A percentile compares a stretch with the other conserved stretches of the same genome.
phyloP scores from a whole-genome alignment of 148 eudicot species.

The Simmondsia chinensis region DNA sequence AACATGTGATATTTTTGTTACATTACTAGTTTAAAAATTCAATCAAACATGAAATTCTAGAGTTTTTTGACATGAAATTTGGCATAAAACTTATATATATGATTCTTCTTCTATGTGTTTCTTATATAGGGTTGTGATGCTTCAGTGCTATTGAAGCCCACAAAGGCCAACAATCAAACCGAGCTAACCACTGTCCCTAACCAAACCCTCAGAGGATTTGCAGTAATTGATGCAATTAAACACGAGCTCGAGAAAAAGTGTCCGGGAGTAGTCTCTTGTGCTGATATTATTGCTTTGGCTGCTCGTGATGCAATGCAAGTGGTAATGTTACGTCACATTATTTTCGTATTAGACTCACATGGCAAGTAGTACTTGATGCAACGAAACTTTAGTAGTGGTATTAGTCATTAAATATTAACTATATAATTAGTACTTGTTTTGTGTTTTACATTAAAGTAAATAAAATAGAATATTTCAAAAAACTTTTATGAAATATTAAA shows the following conservation, averaged over 20 bases:
- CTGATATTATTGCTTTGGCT: slow-evolving; percentile 38
- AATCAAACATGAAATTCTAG: no score
- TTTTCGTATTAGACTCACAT: no score
- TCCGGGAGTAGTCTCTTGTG: slow-evolving; percentile 51
- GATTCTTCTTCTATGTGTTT: neutral
- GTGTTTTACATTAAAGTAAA: neutral
- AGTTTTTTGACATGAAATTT: no score
- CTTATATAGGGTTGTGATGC: slow-evolving; percentile 46
- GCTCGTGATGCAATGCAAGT: slow-evolving; percentile 34
- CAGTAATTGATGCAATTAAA: slow-evolving; percentile 36
- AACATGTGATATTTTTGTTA: no score
- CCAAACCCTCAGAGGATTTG: slow-evolving; percentile 34
- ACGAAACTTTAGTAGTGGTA: no score
- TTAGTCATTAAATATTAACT: no score
- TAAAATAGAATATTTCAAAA: no score
- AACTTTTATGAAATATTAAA: neutral
- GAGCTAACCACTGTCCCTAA: slow-evolving; percentile 34
- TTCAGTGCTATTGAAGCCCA: slow-evolving; percentile 34
- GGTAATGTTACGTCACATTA: no score
- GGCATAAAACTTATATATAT: no score
- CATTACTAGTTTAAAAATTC: no score
- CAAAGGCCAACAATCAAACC: slow-evolving; percentile 16
- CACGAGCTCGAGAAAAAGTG: slow-evolving; percentile 23
- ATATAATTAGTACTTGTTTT: no score
- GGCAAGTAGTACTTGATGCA: no score